Evolutionary conservation across 2,329 filamentous ascomycete species (phyloP), one percentile per base, ranked within the genome.

Genomic region (Talaromyces sp.): DNA sequence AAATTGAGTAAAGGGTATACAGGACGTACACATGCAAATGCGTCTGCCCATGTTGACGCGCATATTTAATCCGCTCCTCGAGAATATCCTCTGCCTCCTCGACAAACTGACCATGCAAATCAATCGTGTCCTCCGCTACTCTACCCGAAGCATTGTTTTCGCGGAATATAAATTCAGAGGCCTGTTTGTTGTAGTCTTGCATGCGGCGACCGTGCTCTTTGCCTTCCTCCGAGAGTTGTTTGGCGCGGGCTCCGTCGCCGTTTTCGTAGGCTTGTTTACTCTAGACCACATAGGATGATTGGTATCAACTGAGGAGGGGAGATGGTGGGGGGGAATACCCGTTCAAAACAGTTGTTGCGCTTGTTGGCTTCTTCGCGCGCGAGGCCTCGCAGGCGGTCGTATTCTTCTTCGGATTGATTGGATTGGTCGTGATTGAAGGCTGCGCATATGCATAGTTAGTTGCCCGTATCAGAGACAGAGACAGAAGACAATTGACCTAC

Each of bases 81-180:
- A 98, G 82, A 65, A 97, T 95, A 68, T 92, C 87, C 82, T 97
- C 93, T 5, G 95, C 95, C 81, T 98, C 95, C 76, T 97, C 92
- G 66, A 97, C 93, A 73, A 90, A 97, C 74, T 96, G 90, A 2
- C 95, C 95, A 77, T 99, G 95, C 57, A 99, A 83, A 79, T 99
- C 95, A 71, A 99, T 93, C 9, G 90, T 92, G 78, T 98, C 94
- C 47, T 83, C 82, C 16, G 87, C 84, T 10, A 96, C 90, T 67
- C 90, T 87, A 19, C 87, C 91, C 2, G 83, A 77, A 22, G 91
- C 88, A 76, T 98, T 98, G 82, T 97, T 97, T 80, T 94, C 92
- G 47, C 93, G 89, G 82, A 99, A 97, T 75, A 98, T 98, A 78
- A 87, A 96, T 66, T 97, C 91, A 66, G 91, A 92, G 1, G 95